Percentiles rank a stretch among this genome's conserved stretches.
phyloP scores from a whole-genome alignment of 352 stramenopile genomes.

The Phytophthora multivora region DNA sequence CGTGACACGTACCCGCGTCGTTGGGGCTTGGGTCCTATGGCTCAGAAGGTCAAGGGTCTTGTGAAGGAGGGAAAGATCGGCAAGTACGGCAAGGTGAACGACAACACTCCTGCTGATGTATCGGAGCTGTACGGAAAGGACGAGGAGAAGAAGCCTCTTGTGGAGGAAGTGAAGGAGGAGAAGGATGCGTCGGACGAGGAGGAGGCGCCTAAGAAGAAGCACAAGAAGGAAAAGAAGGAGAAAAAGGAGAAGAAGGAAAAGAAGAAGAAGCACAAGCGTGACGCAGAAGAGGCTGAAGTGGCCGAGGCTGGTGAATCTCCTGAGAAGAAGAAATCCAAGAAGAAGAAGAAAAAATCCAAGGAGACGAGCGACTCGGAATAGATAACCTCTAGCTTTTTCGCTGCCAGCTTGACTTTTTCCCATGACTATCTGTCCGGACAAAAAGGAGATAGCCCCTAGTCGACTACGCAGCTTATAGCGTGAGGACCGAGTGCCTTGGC shows the following conservation, averaged over 20 bases:
- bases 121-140: constrained; percentile 76
- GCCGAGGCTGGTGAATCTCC: constrained; percentile 65
- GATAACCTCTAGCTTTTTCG: constrained; percentile 13
- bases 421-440: constrained; percentile 34
- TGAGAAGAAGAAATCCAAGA: constrained; percentile 89
- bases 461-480: constrained; percentile 1
- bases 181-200: constrained; percentile 48
- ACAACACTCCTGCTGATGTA: constrained; percentile 80
- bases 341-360: constrained; percentile 89
- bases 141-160: constrained; percentile 56
- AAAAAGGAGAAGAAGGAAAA: constrained; percentile 85
- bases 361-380: constrained; percentile 79
- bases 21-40: constrained; percentile 99
- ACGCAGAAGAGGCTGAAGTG: constrained; percentile 47
- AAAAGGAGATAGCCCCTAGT: constrained; percentile 31
- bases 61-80: constrained; percentile 94
- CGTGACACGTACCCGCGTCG: constrained; percentile 98
- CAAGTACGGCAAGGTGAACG: constrained; percentile 91
- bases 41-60: constrained; percentile 98
- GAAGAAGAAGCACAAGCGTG: constrained; percentile 85
- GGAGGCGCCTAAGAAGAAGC: constrained; percentile 65
- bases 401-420: constrained; percentile 22
- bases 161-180: constrained; percentile 60
- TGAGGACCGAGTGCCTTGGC: constrained; percentile 23
- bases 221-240: constrained; percentile 53